Evolutionary conservation across 2,329 filamentous ascomycete species (phyloP).

Genomic region (Trichoderma sp.): DNA sequence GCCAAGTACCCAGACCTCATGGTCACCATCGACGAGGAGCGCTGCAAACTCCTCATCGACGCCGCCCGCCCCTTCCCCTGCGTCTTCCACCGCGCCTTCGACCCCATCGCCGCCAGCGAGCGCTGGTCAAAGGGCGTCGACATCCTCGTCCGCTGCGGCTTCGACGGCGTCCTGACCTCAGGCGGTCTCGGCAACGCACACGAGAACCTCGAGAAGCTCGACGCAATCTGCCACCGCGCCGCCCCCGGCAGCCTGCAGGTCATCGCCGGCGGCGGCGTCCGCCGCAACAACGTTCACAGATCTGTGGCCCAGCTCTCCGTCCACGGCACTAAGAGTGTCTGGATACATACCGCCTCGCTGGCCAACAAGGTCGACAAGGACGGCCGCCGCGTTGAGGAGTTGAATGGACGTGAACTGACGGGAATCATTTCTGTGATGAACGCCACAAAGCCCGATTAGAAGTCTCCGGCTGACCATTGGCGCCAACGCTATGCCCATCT

Average conservation of each 20-base stretch:
- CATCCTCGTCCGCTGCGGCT: conserved; percentile 43
- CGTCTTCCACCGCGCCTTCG: conserved; percentile 58
- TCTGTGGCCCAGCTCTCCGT: conserved; percentile 31
- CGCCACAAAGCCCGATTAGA: conserved; percentile 29
- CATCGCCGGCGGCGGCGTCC: conserved; percentile 53
- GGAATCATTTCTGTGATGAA: conserved; percentile 26
- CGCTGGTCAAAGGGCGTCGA: conserved; percentile 30
- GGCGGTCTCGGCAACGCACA: conserved; percentile 46
- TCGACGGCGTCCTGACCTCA: conserved; percentile 52
- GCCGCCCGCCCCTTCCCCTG: conserved; percentile 43
- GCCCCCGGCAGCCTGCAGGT: conserved; percentile 41
- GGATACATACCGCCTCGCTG: conserved; percentile 48
- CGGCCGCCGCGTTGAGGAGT: conserved; percentile 24
- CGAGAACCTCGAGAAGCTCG: conserved; percentile 41
- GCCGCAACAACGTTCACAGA: conserved; percentile 39
- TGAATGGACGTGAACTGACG: conserved; percentile 29
- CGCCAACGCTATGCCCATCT: conserved; percentile 23
- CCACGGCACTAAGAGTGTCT: conserved; percentile 30
- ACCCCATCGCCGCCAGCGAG: conserved; percentile 40
- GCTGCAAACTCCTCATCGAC: conserved; percentile 41
- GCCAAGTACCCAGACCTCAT: conserved; percentile 10
- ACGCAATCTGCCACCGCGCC: conserved; percentile 34
- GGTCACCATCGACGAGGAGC: conserved; percentile 39
- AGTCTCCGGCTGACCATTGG: conserved; percentile 31
- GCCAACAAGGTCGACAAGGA: conserved; percentile 8